Base-by-base conservation (phyloP, 1,284 basidiomycete genomes). In the Ceratobasidium sp. region DNA sequence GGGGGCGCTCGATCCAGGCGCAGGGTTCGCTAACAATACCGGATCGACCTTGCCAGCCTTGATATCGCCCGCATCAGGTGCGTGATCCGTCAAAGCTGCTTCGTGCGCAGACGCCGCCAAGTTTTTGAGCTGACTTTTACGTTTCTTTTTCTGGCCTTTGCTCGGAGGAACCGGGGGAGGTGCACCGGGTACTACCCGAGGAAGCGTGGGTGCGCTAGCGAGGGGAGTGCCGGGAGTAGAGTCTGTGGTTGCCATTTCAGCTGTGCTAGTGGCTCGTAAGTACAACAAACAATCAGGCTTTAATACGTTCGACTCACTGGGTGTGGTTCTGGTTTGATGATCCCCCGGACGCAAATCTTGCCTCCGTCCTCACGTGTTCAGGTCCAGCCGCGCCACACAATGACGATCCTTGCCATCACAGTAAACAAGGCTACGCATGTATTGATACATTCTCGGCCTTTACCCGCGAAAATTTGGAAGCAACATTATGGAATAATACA, bases 131-230 rank as follows among this genome's bases (percentile, higher is more conserved):
- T 83, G 82, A 79, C 88, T 89, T 33, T 82, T 82, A 83, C 89
- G 91, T 83, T 91, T 94, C 84, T 88, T 90, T 54, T 90, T 88
- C 47, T 75, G 73, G 0, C 88, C 85, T 82, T 92, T 93, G 42
- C 90, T 86, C 3, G 85, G 79, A 0, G 88, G 83, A 13, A 86
- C 80, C 35, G 90, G 88, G 1, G 90, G 89, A 69, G 90, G 91
- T 17, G 93, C 93, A 63, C 92, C 93, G 23, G 93, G 93, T 65
- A 94, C 87, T 78, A 90, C 82, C 77, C 92, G 91, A 51, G 84
- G 80, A 56, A 86, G 64, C 28, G 75, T 45, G 11, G 45, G 26
- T 17, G 47, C 15, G 23, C 28, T 51, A 17, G 23, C 42, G 56
- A 26, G 17, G 23, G 69, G 51, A n/a, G n/a, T n/a, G n/a, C n/a